Conservation (phyloP, 495 filamentous ascomycete species). For the Penicillium bialowiezense region DNA sequence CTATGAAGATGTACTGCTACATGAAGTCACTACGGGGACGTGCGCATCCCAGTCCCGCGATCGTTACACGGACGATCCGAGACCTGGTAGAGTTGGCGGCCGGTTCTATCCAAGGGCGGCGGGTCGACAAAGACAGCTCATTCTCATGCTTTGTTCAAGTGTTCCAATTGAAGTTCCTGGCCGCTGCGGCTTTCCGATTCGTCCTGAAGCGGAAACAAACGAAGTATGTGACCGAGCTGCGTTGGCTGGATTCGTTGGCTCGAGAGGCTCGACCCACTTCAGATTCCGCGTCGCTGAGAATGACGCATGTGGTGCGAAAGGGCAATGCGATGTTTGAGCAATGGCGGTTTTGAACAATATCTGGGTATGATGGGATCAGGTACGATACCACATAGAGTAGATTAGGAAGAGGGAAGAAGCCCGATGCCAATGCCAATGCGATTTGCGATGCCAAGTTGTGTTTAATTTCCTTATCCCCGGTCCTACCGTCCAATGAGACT, state of each 20-base stretch:
- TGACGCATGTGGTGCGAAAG: slow-evolving; percentile 31
- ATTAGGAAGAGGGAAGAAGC: too few relatives aligned
- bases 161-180: slow-evolving; percentile 67
- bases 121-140: slow-evolving; percentile 15
- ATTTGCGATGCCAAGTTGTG: not conserved
- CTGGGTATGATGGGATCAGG: too few relatives aligned
- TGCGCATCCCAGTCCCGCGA: slow-evolving; percentile 48
- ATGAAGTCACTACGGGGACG: slow-evolving; percentile 54
- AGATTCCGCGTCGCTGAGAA: slow-evolving; percentile 23
- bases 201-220: slow-evolving; percentile 69
- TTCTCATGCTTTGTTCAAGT: slow-evolving; percentile 60
- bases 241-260: slow-evolving; percentile 56
- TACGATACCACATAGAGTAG: too few relatives aligned
- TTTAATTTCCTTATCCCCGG: not conserved
- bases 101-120: slow-evolving; percentile 60
- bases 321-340: slow-evolving; percentile 36
- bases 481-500: not conserved
- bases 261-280: slow-evolving; percentile 30
- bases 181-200: slow-evolving; percentile 60
- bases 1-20: slow-evolving; percentile 83
- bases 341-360: slow-evolving; percentile 36
- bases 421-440: not conserved
- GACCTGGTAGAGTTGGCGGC: slow-evolving; percentile 64
- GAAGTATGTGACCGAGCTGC: slow-evolving; percentile 55
- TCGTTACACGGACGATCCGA: slow-evolving; percentile 65